Evolutionary conservation across 257 asterid species (phyloP).

Genomic region (Jaltomata sinuosa): DNA sequence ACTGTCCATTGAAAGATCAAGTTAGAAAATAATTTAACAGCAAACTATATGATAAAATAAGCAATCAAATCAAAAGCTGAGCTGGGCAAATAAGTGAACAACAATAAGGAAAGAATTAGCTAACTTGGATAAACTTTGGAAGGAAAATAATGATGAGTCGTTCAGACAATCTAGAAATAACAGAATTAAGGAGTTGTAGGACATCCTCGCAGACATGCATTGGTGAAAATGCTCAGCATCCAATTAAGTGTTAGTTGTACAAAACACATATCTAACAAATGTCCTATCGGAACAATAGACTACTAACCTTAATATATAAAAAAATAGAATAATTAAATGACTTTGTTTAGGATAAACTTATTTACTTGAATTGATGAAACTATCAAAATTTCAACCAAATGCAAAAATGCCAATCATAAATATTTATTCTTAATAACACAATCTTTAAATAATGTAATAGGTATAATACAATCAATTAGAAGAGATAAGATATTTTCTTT

Average conservation of each 20-base stretch:
- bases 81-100: background rate
- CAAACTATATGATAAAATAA: background rate
- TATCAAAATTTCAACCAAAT: too few species aligned
- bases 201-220: conserved; percentile 69
- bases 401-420: too few species aligned
- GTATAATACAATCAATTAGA: too few species aligned
- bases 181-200: conserved; percentile 75
- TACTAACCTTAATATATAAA: too few species aligned
- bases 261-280: background rate
- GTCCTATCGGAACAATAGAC: too few species aligned
- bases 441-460: too few species aligned
- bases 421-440: too few species aligned
- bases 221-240: background rate
- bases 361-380: too few species aligned
- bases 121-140: conserved; percentile 81
- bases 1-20: conserved; percentile 33
- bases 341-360: too few species aligned
- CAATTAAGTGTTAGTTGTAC: background rate
- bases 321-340: too few species aligned
- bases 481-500: too few species aligned
- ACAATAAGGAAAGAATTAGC: background rate
- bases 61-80: background rate
- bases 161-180: conserved; percentile 66
- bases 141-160: conserved; percentile 72
- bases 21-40: background rate